Percentiles rank a stretch among this genome's conserved stretches.
These are phyloP conservation scores for Ophiocordyceps camponoti-leonardi DNA, from an alignment of 2,329 filamentous ascomycete genomes.

Conservation along the genomic window DNA sequence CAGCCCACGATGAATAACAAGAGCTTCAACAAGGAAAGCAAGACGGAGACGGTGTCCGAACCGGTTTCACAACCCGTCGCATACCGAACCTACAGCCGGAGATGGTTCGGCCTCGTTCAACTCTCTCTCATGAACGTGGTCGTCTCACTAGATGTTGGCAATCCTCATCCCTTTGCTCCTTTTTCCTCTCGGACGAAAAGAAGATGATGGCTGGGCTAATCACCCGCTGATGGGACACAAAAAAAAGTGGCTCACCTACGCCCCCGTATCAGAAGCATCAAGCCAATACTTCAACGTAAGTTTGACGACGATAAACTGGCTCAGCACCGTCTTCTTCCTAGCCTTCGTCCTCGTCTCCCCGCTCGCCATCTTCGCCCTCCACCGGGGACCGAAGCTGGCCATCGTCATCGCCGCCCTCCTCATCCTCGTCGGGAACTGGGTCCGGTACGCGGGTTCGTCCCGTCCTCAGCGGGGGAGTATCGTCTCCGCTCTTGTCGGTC, in stretches of 20 bases:
- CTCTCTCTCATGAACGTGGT: conserved; percentile 80
- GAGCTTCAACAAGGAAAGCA: not conserved
- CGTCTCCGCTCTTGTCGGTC: conserved; percentile 71
- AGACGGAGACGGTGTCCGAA: not conserved
- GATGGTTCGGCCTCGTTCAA: conserved; percentile 77
- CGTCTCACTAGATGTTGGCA: conserved; percentile 91
- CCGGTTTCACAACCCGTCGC: not conserved
- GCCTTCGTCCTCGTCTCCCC: conserved; percentile 62
- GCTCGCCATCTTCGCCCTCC: conserved; percentile 57
- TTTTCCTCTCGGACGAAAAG: too few relatives aligned
- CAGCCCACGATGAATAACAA: too few relatives aligned
- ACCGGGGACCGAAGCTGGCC: conserved; percentile 61
- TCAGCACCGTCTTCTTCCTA: conserved; percentile 76
- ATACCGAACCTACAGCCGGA: conserved; percentile 52
- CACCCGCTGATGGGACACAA: too few relatives aligned
- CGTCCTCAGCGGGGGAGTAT: conserved; percentile 42
- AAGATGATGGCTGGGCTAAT: too few relatives aligned
- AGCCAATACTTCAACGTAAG: conserved; percentile 60
- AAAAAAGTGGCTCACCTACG: conserved; percentile 81
- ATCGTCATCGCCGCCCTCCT: conserved; percentile 59
- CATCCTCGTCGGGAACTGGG: conserved; percentile 74
- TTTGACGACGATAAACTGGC: conserved; percentile 76
- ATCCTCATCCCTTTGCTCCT: too few relatives aligned
- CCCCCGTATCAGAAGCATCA: conserved; percentile 60
- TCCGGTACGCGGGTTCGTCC: conserved; percentile 60